Evolutionary conservation across 208 protist genomes (phyloP), one percentile per base, ranked within the genome.

Genomic region (Leishmania gerbilli): DNA sequence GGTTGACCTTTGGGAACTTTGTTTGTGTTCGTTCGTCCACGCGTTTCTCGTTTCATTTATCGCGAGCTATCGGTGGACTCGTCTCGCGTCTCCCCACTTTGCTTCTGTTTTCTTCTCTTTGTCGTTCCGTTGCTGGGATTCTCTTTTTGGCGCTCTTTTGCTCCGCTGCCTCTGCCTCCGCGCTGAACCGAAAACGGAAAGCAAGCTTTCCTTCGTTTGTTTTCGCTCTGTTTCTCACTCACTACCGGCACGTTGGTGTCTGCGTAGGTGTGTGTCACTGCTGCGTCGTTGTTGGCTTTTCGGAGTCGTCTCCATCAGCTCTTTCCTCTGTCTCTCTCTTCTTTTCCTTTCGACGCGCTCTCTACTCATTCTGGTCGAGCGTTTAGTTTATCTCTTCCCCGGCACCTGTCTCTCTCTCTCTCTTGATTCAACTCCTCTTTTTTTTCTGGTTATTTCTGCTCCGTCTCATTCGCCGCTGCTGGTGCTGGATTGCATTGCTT

Each of bases 41-140:
- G 51, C 51, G 51, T 55, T 55, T 55, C 51, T 13, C 9, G 51
- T 9, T 55, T 15, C 21, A 21, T 55, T 55, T 13, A 1, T 21
- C 2, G 0, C 51, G 51, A 55, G 51, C 15, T 21, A 55, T 55
- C 51, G 17, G 51, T 55, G 15, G 9, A 55, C 3, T 55, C 17
- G 1, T 17, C 17, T 27, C 9, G 15, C 58, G 8, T 64, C 11
- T 64, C 27, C n/a, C 58, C 19, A 11, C 4, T 71, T 37, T 71
- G 34, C 31, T 19, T 53, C 37, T 49, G 4, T 74, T 21, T 60
- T 56, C 71, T 58, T 40, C 15, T 64, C 51, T 49, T 69, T 60
- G 11, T 69, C 21, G 4, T 68, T 80, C 58, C n/a, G 47, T 69
- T 76, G 27, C 55, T 81, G 11, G 11, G 11, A 55, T 58, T 71